Base-by-base conservation (phyloP, 768 basidiomycete genomes). In the Rhizopogon sp. region DNA sequence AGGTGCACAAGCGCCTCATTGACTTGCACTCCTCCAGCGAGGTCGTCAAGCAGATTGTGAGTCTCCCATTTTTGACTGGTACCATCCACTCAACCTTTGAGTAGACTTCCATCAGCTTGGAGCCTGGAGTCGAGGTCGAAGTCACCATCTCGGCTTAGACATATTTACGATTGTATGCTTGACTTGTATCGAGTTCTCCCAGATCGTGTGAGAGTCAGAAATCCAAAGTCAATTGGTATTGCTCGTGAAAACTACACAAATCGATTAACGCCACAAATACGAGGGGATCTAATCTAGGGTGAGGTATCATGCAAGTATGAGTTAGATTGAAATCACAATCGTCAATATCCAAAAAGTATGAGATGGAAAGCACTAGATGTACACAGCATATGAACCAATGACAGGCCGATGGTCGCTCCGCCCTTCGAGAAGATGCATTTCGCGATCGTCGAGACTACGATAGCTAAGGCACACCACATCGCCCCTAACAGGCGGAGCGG, bases 1-100 rank as follows among this genome's bases (percentile, higher is more conserved):
- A 95, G 81, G 81, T 99, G 59, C 96, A 99, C 88, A 99, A 99
- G 80, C 91, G 97, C 68, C 82, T 99, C 72, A 98, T 99, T 68
- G 97, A 99, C 80, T 80, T 99, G 64, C 93, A 96, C 81, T 95
- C 97, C 50, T 96, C 95, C 59, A 91, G 91, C 72, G 97, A 98
- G 78, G 90, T 98, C 63, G 97, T 99, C 79, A 99, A 98, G 84
- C 96, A 98, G 77, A 99, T 99, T 69, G 96, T 98, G 64, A 69
- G 93, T 79, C 22, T 45, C 16, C n/a, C 14, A 9, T 52, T 39
- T 35, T n/a, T 54, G 37, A 31, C 39, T 54, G 16, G 35, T 43
- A 53, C 45, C 31, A 39, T 16, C 43, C 25, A 53, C 46, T 65
- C 33, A 7, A 8, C 17, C 33, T 39, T 56, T 53, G 3, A 37